A percentile compares a stretch with the other conserved stretches of the same genome.
phyloP scores from a whole-genome alignment of 75 land plant genomes.

The Adiantum capillusveneris region DNA sequence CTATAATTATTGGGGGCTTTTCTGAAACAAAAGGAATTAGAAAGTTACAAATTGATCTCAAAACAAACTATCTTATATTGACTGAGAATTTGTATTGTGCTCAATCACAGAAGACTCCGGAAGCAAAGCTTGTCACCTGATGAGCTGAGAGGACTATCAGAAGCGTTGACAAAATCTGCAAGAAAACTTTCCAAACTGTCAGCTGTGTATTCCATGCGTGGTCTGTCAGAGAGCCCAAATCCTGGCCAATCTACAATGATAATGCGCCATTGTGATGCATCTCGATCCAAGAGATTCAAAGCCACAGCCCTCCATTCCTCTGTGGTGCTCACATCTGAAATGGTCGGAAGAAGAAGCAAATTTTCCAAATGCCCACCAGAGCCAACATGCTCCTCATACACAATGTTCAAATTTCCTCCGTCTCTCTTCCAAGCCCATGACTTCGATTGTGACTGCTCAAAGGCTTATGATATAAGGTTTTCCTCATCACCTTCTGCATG shows the following conservation, averaged over 20 bases:
- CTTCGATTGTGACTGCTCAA: constrained; percentile 38
- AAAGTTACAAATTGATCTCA: no score
- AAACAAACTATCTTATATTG: no score
- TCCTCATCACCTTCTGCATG: no score
- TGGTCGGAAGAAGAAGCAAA: constrained; percentile 76
- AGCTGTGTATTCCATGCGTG: constrained; percentile 74
- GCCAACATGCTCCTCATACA: constrained; percentile 53
- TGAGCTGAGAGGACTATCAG: constrained; percentile 49
- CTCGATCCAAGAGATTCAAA: constrained; percentile 44
- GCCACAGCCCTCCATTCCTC: constrained; percentile 91
- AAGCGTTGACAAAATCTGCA: constrained; percentile 60
- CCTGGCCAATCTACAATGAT: constrained; percentile 98
- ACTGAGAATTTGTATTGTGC: no score
- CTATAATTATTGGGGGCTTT: constrained; percentile 59
- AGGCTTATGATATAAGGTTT: no score
- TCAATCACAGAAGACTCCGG: no score
- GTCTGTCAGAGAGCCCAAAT: constrained; percentile 84
- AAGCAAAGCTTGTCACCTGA: no score
- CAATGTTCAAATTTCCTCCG: constrained; percentile 42
- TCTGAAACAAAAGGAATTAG: no score
- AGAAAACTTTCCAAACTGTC: constrained; percentile 83
- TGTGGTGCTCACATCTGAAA: constrained; percentile 98
- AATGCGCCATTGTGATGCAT: constrained; percentile 40
- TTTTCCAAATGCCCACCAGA: constrained; percentile 25
- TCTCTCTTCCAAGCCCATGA: constrained; percentile 57